Conservation (phyloP, 352 stramenopile species). For the Saprolegnia diclina region DNA sequence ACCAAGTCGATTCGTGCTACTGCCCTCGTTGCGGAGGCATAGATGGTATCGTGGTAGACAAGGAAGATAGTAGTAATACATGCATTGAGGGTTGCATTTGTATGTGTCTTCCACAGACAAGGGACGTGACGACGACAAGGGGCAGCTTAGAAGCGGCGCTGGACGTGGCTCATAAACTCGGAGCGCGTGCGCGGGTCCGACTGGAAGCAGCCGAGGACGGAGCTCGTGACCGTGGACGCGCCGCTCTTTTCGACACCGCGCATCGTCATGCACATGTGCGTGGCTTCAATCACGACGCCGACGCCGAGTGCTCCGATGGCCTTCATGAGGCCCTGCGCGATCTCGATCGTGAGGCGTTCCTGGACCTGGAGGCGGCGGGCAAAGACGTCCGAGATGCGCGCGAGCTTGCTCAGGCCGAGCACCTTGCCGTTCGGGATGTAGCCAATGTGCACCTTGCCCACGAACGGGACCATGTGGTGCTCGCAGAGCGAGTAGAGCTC, state of each 20-base stretch:
- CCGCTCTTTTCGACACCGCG: constrained; percentile 97
- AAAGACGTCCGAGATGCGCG: constrained; percentile 97
- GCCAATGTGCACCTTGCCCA: constrained; percentile 93
- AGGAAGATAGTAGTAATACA: neutral
- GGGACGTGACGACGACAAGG: no score
- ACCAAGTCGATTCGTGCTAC: constrained; percentile 41
- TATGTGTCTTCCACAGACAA: neutral
- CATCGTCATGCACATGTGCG: constrained; percentile 99
- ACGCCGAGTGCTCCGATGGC: constrained; percentile 95
- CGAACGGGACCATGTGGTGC: constrained; percentile 99
- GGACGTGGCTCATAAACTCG: constrained; percentile 86
- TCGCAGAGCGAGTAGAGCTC: constrained; percentile 99
- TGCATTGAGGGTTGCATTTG: neutral
- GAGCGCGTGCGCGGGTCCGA: constrained; percentile 84
- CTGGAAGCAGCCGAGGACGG: constrained; percentile 96
- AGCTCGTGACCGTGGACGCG: constrained; percentile 95
- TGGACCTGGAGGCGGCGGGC: constrained; percentile 97
- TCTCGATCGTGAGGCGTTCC: constrained; percentile 98
- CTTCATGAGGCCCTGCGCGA: constrained; percentile 97
- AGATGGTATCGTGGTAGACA: neutral
- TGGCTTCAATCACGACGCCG: constrained; percentile 97
- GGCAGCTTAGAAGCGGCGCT: constrained; percentile 43
- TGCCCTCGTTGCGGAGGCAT: neutral
- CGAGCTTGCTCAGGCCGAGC: constrained; percentile 98
- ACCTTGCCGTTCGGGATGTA: constrained; percentile 96